Percentiles rank a stretch among this genome's conserved stretches.
Evolutionary conservation across 306 rosid genomes (phyloP).

Genomic region (Phaseolus lunatus): DNA sequence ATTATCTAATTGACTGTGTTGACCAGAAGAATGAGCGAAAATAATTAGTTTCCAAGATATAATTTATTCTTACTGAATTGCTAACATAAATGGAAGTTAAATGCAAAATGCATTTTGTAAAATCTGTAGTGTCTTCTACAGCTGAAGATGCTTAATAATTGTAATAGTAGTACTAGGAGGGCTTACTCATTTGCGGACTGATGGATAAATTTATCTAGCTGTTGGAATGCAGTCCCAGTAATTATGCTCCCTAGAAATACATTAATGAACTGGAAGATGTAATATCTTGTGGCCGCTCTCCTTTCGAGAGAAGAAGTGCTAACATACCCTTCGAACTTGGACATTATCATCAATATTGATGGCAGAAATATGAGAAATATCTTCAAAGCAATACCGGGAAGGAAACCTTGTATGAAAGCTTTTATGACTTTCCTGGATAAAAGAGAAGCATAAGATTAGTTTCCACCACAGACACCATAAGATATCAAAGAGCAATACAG

Average conservation of each 20-base stretch:
- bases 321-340: constrained; percentile 87
- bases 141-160: background rate
- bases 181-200: constrained; percentile 92
- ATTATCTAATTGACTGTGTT: no score
- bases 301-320: constrained; percentile 83
- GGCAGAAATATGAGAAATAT: constrained; percentile 89
- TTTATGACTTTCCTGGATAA: constrained; percentile 71
- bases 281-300: constrained; percentile 87
- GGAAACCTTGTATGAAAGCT: constrained; percentile 92
- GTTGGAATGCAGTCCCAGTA: constrained; percentile 96
- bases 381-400: constrained; percentile 97
- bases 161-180: background rate
- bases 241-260: constrained; percentile 98
- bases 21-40: background rate
- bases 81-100: background rate
- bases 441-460: constrained; percentile 22
- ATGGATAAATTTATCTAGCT: constrained; percentile 80
- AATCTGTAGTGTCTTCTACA: constrained; percentile 10
- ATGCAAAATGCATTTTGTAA: background rate
- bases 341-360: constrained; percentile 85
- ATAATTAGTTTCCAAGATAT: background rate
- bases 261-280: constrained; percentile 82
- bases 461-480: constrained; percentile 1
- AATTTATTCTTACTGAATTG: background rate
- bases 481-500: constrained; percentile 24